A percentile compares a stretch with the other conserved stretches of the same genome.
These are phyloP conservation scores for Kodamaea sagamina DNA, from an alignment of 805 yeast genomes.

Conservation along the genomic window DNA sequence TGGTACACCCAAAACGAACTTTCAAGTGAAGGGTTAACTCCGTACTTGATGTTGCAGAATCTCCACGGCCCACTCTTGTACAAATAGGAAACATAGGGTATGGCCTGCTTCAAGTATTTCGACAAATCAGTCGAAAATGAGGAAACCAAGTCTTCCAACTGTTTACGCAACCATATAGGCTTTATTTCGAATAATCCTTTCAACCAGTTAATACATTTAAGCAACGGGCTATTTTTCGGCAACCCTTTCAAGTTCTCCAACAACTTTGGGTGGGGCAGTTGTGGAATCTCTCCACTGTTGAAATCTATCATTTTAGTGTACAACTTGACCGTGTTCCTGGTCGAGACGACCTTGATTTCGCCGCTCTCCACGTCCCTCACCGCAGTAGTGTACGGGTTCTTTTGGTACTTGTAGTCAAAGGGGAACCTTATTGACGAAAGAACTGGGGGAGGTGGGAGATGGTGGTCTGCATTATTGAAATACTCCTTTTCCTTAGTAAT, in stretches of 20 bases:
- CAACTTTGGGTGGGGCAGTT: conserved; percentile 51
- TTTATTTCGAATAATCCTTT: conserved; percentile 59
- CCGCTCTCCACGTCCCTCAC: conserved; percentile 59
- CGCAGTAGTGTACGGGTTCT: conserved; percentile 59
- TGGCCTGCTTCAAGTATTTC: conserved; percentile 63
- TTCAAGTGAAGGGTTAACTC: conserved; percentile 71
- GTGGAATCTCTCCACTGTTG: conserved; percentile 48
- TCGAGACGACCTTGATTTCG: conserved; percentile 51
- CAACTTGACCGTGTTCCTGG: conserved; percentile 49
- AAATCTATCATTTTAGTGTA: conserved; percentile 56
- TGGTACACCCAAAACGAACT: conserved; percentile 64
- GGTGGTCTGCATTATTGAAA: conserved; percentile 43
- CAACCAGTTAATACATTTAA: conserved; percentile 47
- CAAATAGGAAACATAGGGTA: conserved; percentile 82
- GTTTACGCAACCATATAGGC: conserved; percentile 86
- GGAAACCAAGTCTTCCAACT: conserved; percentile 52
- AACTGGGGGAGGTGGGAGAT: conserved; percentile 83
- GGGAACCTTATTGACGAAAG: conserved; percentile 79
- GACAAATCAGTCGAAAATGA: conserved; percentile 41
- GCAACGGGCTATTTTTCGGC: conserved; percentile 33
- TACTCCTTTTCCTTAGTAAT: conserved; percentile 22
- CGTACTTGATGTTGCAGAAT: conserved; percentile 75
- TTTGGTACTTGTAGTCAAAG: conserved; percentile 72
- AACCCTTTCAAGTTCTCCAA: conserved; percentile 35
- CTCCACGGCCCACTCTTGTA: conserved; percentile 95